phyloP scores from a whole-genome alignment of 805 yeast species.

The Ascoidea rubescens region DNA sequence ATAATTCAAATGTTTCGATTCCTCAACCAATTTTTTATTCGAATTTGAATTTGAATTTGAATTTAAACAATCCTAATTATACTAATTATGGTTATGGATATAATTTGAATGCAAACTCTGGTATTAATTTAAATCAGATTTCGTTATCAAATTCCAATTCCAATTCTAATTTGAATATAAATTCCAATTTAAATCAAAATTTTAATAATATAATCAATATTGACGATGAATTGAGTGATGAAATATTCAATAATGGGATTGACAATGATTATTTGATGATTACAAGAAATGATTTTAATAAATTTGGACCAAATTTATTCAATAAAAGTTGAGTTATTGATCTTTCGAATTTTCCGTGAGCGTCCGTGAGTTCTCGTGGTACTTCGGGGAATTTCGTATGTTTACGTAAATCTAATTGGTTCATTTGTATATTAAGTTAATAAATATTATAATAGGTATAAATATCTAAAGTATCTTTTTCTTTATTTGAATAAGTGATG shows the following conservation, averaged over 20 bases:
- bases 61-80: constrained; percentile 3
- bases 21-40: background rate
- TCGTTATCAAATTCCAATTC: background rate
- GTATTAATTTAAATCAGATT: no score
- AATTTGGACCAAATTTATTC: constrained; percentile 8
- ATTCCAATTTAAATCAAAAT: constrained; percentile 3
- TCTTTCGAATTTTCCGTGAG: no score
- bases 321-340: no score
- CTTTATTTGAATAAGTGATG: no score
- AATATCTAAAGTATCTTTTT: no score
- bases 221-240: constrained; percentile 8
- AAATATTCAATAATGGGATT: background rate
- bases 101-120: no score
- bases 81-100: no score
- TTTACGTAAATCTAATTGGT: no score
- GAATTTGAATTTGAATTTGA: constrained; percentile 7
- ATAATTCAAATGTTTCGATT: background rate
- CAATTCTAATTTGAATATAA: constrained; percentile 5
- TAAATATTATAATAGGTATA: no score
- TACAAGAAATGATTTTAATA: constrained; percentile 10
- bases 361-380: no score
- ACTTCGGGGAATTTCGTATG: no score
- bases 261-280: constrained; percentile 1
- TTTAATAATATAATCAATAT: constrained; percentile 5
- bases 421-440: no score